Percentiles rank a stretch among this genome's conserved stretches.
Conservation (phyloP, 192 early-diverging fungal genomes). For the Entrophospora sp. region DNA sequence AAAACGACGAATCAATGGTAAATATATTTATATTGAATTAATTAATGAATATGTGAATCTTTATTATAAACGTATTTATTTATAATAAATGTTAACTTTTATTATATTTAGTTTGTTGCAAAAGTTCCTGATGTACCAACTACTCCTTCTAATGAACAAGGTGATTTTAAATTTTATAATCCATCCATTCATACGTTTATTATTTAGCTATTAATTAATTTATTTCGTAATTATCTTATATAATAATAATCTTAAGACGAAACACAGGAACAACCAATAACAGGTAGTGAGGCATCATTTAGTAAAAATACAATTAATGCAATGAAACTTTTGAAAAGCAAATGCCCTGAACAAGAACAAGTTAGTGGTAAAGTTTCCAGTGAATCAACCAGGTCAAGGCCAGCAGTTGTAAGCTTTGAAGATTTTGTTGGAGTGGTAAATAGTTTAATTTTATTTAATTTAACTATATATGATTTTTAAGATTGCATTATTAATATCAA, state of each 20-base stretch:
- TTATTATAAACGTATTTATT: no score
- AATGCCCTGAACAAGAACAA: conserved; percentile 32
- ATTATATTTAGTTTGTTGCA: background rate
- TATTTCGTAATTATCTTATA: background rate
- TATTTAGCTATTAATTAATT: background rate
- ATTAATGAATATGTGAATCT: background rate
- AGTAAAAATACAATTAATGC: conserved; percentile 57
- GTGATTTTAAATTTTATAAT: no score
- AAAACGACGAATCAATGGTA: no score
- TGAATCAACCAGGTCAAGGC: background rate
- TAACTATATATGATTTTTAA: background rate
- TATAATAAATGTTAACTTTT: background rate
- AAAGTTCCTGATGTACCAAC: background rate
- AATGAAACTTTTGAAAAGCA: conserved; percentile 45
- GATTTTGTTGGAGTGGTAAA: conserved; percentile 22
- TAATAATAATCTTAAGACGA: background rate
- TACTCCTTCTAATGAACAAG: background rate
- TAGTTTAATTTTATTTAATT: conserved; percentile 22
- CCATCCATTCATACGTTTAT: no score
- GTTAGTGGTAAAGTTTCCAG: conserved; percentile 1
- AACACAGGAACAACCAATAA: conserved; percentile 1
- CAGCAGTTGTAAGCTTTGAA: background rate
- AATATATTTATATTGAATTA: background rate
- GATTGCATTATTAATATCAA: background rate
- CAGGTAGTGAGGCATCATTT: conserved; percentile 28